Conservation (phyloP, 148 eudicot genomes). For the Rhododendron ovatum region DNA sequence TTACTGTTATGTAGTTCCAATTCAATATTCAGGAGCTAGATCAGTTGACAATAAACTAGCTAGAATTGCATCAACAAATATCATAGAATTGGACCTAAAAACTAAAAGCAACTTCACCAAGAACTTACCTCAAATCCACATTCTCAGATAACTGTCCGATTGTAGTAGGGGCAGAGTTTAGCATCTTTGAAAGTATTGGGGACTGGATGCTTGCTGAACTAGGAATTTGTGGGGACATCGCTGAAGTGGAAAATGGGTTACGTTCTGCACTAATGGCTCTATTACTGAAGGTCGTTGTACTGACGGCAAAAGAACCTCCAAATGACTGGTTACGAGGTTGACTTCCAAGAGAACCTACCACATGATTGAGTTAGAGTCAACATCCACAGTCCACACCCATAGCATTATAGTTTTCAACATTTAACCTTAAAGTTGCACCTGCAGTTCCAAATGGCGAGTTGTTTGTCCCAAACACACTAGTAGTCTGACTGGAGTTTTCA, state of each 20-base stretch:
- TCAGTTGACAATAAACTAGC: background rate
- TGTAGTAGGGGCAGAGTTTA: conserved; percentile 19
- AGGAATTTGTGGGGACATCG: conserved; percentile 36
- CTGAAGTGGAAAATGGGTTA: conserved; percentile 24
- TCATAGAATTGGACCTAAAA: background rate
- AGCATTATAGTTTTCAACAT: background rate
- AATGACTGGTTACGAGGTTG: conserved; percentile 35
- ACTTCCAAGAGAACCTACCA: conserved; percentile 41
- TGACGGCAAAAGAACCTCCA: conserved; percentile 35
- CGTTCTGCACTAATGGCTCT: conserved; percentile 23
- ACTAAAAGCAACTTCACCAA: background rate
- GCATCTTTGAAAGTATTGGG: conserved; percentile 23
- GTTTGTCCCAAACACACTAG: conserved; percentile 29
- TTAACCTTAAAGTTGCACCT: conserved; percentile 28
- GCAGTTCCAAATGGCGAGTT: conserved; percentile 39
- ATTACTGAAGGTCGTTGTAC: conserved; percentile 28
- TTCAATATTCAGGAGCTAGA: background rate
- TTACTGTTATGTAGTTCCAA: background rate
- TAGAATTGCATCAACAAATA: background rate
- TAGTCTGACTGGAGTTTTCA: conserved; percentile 31
- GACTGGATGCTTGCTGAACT: conserved; percentile 32
- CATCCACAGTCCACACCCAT: background rate
- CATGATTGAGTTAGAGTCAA: conserved; percentile 1
- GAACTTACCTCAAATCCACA: conserved; percentile 29
- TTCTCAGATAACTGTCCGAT: conserved; percentile 20